A percentile compares a stretch with the other conserved stretches of the same genome.
Evolutionary conservation across 129 eudicot genomes (phyloP).

Genomic region (Flaveria ramosissima): DNA sequence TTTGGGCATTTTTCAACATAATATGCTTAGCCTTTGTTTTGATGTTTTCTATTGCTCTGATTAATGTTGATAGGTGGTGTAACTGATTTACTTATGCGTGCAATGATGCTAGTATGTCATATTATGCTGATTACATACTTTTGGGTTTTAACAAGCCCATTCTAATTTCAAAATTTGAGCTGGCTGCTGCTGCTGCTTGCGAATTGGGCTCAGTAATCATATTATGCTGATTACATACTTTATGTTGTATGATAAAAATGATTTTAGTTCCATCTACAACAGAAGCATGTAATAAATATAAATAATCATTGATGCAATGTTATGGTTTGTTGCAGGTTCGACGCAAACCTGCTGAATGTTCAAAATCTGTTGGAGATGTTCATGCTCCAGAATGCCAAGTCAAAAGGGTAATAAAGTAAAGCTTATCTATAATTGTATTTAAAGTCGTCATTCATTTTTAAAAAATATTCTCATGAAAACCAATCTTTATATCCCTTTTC

Average conservation of each 20-base stretch:
- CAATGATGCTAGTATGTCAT: neutral
- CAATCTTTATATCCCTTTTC: too few relatives aligned
- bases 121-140: neutral
- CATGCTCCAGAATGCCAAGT: constrained; percentile 42
- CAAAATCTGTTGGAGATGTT: constrained; percentile 22
- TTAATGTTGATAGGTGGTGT: neutral
- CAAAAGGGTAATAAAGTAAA: constrained; percentile 55
- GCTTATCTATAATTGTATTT: neutral
- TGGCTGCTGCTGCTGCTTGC: neutral
- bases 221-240: too few relatives aligned
- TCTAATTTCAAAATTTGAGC: too few relatives aligned
- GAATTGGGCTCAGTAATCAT: neutral
- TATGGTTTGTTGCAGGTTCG: constrained; percentile 56
- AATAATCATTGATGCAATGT: neutral
- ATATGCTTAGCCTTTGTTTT: too few relatives aligned
- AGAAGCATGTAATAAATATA: neutral
- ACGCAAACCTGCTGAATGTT: constrained; percentile 43
- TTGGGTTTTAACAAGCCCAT: neutral
- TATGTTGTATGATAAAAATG: too few relatives aligned
- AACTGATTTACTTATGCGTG: neutral
- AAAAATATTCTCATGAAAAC: neutral
- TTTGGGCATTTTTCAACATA: neutral
- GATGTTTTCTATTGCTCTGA: neutral
- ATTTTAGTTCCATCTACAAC: neutral
- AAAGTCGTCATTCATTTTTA: neutral